phyloP scores from a whole-genome alignment of 306 rosid genomes.

The Begonia peltatifolia region DNA sequence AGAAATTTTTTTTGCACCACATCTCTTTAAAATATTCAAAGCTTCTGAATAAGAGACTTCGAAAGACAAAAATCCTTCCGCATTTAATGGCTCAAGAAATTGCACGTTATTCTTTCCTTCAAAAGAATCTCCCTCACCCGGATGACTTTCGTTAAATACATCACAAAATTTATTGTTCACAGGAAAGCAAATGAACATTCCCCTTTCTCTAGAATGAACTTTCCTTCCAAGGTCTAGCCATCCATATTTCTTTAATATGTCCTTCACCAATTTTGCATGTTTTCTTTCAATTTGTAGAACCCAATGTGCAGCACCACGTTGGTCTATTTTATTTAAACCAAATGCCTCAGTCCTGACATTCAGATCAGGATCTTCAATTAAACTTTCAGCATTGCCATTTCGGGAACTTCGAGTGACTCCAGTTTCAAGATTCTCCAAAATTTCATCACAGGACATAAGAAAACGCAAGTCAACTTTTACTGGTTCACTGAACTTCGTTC shows the following conservation, averaged over 20 bases:
- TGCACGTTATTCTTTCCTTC: slow-evolving; percentile 23
- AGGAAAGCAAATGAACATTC: slow-evolving; percentile 60
- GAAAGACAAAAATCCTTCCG: slow-evolving; percentile 16
- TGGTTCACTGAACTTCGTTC: slow-evolving; percentile 88
- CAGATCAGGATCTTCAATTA: slow-evolving; percentile 21
- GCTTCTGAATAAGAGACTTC: slow-evolving; percentile 35
- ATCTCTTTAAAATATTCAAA: slow-evolving; percentile 40
- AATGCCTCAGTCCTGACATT: slow-evolving; percentile 15
- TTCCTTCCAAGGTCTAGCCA: slow-evolving; percentile 83
- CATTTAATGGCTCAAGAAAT: slow-evolving; percentile 16
- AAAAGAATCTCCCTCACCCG: slow-evolving; percentile 16
- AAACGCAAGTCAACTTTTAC: slow-evolving; percentile 47
- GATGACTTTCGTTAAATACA: slow-evolving; percentile 25
- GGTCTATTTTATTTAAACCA: slow-evolving; percentile 15
- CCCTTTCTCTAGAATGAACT: slow-evolving; percentile 46
- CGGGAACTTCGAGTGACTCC: slow-evolving; percentile 13
- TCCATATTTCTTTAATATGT: slow-evolving; percentile 70
- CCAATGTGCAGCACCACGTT: slow-evolving; percentile 23
- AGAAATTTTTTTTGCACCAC: slow-evolving; percentile 33
- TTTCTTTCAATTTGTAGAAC: slow-evolving; percentile 57
- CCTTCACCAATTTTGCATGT: slow-evolving; percentile 74
- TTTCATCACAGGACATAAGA: slow-evolving; percentile 21
- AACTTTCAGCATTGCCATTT: slow-evolving; percentile 15
- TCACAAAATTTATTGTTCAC: slow-evolving; percentile 32
- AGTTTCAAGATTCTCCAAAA: slow-evolving; percentile 15